Percentiles rank a stretch among this genome's conserved stretches.
phyloP scores from a whole-genome alignment of 1,139 yeast species.

The Nakaseomyces kungkrabaensis region DNA sequence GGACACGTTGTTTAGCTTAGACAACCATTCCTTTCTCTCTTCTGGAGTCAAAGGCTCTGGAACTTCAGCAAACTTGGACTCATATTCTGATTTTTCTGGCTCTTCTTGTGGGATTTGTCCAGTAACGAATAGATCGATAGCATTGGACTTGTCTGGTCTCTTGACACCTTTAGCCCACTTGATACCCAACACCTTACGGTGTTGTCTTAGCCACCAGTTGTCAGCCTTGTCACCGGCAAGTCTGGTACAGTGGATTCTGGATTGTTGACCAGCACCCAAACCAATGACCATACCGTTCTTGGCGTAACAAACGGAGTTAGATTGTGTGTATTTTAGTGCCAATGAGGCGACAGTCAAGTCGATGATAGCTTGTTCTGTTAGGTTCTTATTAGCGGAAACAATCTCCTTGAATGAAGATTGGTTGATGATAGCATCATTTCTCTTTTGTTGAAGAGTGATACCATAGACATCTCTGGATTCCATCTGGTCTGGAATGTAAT shows the following conservation, averaged over 20 bases:
- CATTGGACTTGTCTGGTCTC: slow-evolving; percentile 97
- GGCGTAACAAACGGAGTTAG: slow-evolving; percentile 96
- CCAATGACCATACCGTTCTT: slow-evolving; percentile 99
- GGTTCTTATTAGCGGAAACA: slow-evolving; percentile 73
- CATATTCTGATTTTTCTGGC: slow-evolving; percentile 89
- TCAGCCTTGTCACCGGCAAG: slow-evolving; percentile 99
- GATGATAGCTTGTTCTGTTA: slow-evolving; percentile 84
- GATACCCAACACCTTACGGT: slow-evolving; percentile 83
- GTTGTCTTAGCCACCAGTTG: slow-evolving; percentile 99
- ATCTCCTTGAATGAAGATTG: slow-evolving; percentile 82
- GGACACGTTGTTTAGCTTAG: slow-evolving; percentile 73
- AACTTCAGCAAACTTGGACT: slow-evolving; percentile 70
- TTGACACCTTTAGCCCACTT: slow-evolving; percentile 97
- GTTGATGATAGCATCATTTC: slow-evolving; percentile 94
- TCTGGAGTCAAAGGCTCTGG: slow-evolving; percentile 75
- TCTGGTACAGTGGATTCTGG: slow-evolving; percentile 97
- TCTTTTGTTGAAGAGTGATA: slow-evolving; percentile 87
- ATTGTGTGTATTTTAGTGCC: slow-evolving; percentile 93
- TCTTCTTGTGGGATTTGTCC: slow-evolving; percentile 84
- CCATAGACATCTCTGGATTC: slow-evolving; percentile 97
- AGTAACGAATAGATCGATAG: slow-evolving; percentile 87
- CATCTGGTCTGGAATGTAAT: slow-evolving; percentile 66
- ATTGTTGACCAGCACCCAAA: slow-evolving; percentile 98
- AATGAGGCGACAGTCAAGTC: slow-evolving; percentile 95
- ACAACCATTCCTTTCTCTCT: slow-evolving; percentile 84